Evolutionary conservation across 2,329 filamentous ascomycete genomes (phyloP), one percentile per base, ranked within the genome.

Genomic region (Cladosporium austrohemisphaericum): DNA sequence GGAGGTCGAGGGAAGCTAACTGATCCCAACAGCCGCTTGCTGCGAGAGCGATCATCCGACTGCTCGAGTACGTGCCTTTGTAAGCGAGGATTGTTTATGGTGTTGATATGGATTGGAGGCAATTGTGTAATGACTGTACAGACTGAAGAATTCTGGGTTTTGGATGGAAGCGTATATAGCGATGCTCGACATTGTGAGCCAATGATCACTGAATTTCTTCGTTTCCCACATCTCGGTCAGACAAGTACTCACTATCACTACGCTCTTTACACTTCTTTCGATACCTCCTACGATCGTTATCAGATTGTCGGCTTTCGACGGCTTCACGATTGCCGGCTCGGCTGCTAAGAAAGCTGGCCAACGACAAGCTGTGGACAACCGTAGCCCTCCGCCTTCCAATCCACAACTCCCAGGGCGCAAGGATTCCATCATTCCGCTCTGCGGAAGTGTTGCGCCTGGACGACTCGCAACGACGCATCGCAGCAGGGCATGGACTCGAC

Each of bases 31-130:
- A 65, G 63, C 63, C 63, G 18, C 22, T 58, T 4, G 32, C 62
- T 28, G 59, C 55, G 16, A 52, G 52, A 28, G 55, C 54, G 10
- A 51, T 64, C 23, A 48, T 65, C 19, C 47, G 55, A 2, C 37
- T 59, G 18, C 33, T 64, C 26, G 56, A 63, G 20, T 55, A 54
- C 36, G 40, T 65, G 25, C 56, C 40, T 62, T n/a, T 64, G 29
- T 41, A 41, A 18, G 14, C 22, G 44, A 41, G 20, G 2, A 13
- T 5, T n/a, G n/a, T n/a, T n/a, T n/a, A n/a, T n/a, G n/a, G n/a
- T n/a, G n/a, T n/a, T n/a, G n/a, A 10, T 14, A 32, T 19, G 35
- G n/a, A 43, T 10, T 36, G n/a, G 20, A 36, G 29, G 18, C n/a
- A 23, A 9, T 9, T 9, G 19, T 50, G 20, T 47, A 50, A 36